These are phyloP conservation scores for Magnaporthiopsis poae DNA, from an alignment of 2,329 filamentous ascomycete genomes.

Conservation along the genomic window DNA sequence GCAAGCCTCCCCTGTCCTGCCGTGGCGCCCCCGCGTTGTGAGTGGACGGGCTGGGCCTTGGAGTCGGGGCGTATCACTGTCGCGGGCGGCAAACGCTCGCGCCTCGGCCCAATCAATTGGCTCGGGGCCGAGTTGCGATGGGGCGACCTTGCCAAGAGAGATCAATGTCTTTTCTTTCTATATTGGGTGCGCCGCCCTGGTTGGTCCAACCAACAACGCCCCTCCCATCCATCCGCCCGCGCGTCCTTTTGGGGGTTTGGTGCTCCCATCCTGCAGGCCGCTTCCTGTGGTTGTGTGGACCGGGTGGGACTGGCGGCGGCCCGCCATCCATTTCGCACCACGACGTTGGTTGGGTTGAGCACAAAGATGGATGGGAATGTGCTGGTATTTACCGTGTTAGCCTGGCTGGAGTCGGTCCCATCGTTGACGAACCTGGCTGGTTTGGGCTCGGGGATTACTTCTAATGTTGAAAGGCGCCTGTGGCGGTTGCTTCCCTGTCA, in stretches of 20 bases:
- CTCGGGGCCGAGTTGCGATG: neutral
- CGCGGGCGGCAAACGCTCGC: neutral
- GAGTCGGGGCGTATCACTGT: neutral
- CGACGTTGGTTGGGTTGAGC: neutral
- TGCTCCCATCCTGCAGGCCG: neutral
- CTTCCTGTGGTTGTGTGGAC: neutral
- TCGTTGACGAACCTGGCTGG: neutral
- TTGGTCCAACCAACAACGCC: neutral
- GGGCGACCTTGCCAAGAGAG: neutral
- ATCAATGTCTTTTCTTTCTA: neutral
- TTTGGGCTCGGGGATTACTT: neutral
- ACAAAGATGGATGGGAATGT: neutral
- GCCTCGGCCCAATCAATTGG: neutral
- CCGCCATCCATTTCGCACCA: neutral
- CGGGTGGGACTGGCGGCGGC: neutral
- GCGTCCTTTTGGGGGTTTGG: neutral
- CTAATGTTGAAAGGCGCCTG: neutral
- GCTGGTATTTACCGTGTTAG: neutral
- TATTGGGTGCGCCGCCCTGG: neutral
- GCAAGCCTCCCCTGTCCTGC: neutral
- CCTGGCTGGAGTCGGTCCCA: neutral
- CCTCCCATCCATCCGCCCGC: neutral
- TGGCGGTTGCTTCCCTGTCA: neutral
- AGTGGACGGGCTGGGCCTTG: neutral
- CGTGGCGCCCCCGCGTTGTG: neutral